Conservation (phyloP, 306 rosid genomes). For the Gynostemma pentaphyllum region DNA sequence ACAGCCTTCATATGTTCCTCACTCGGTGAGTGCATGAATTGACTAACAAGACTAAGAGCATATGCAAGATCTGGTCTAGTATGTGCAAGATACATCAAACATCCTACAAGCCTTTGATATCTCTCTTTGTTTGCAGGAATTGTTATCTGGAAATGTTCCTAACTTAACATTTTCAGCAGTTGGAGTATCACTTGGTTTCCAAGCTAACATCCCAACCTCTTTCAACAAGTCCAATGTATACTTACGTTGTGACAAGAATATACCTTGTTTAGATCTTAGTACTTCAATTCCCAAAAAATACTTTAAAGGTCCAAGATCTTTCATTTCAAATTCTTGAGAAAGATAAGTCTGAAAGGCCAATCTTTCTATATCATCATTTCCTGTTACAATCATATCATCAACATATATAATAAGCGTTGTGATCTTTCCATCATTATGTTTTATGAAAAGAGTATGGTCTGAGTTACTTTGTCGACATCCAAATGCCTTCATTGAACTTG, state of each 20-base stretch:
- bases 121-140: not conserved
- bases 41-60: not conserved
- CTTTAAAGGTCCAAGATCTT: not conserved
- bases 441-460: not conserved
- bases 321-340: not conserved
- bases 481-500: not conserved
- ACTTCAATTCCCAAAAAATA: conserved; percentile 2
- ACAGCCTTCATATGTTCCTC: conserved; percentile 4
- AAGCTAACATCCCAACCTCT: not conserved
- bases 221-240: not conserved
- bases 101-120: not conserved
- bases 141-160: not conserved
- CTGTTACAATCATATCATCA: too few relatives aligned
- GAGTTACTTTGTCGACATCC: not conserved
- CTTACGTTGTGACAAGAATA: not conserved
- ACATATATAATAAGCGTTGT: too few relatives aligned
- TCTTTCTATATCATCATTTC: not conserved
- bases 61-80: not conserved
- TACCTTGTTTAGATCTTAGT: not conserved
- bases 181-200: not conserved
- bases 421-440: not conserved
- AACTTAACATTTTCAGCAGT: not conserved
- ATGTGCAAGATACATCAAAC: not conserved
- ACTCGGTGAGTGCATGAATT: not conserved
- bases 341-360: not conserved